A percentile compares a stretch with the other conserved stretches of the same genome.
Conservation (phyloP, 202 grass and related monocot genomes). For the Schoenoplectus triqueter region DNA sequence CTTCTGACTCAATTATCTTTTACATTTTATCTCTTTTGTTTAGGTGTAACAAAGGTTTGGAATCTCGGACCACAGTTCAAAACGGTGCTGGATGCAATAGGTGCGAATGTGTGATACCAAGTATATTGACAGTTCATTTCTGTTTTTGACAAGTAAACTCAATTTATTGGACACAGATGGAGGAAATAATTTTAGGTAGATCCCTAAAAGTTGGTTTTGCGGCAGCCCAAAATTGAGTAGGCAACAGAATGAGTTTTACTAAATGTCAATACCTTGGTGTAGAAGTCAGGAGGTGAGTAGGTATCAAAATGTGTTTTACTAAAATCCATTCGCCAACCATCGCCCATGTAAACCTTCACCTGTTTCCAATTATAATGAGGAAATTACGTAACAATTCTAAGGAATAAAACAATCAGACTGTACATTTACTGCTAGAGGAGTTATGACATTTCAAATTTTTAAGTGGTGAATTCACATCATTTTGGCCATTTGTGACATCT, state of each 20-base stretch:
- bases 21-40: not conserved
- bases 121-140: not conserved
- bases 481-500: not conserved
- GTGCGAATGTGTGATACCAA: not conserved
- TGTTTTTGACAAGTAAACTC: not conserved
- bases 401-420: constrained; percentile 2
- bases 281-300: constrained; percentile 80
- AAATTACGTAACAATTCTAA: constrained; percentile 2
- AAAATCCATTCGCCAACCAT: constrained; percentile 81
- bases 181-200: not conserved
- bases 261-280: constrained; percentile 52
- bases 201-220: not conserved
- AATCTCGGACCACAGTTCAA: not conserved
- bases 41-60: not conserved
- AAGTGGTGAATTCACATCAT: not conserved
- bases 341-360: constrained; percentile 90
- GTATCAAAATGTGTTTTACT: constrained; percentile 77
- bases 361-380: constrained; percentile 11
- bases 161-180: constrained; percentile 6
- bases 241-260: too few relatives aligned
- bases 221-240: too few relatives aligned
- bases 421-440: too few relatives aligned
- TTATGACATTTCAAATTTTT: not conserved
- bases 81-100: not conserved
- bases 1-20: not conserved